Conservation (phyloP, 202 grass and related monocot species). For the Schoenoplectus tabernaemontani region DNA sequence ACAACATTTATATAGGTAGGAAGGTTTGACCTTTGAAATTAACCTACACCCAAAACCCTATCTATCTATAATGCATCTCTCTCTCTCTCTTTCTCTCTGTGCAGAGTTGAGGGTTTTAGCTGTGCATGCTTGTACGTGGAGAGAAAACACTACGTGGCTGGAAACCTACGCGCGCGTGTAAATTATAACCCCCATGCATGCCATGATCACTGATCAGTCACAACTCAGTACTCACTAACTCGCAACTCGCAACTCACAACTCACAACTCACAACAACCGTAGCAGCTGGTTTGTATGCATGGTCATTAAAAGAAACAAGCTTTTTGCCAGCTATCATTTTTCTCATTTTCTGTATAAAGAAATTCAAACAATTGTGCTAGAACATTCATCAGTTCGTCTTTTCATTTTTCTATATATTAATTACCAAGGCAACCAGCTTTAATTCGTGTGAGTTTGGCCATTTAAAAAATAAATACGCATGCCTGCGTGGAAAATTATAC, state of each 20-base stretch:
- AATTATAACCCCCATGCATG: background rate
- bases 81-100: background rate
- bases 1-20: background rate
- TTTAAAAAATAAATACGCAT: too few species aligned
- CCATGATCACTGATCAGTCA: background rate
- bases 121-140: constrained; percentile 6
- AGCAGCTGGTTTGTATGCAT: background rate
- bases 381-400: too few species aligned
- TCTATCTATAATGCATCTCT: background rate
- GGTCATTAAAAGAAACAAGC: background rate
- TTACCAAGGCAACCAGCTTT: too few species aligned
- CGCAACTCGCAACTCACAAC: constrained; percentile 1
- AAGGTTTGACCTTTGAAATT: constrained; percentile 28
- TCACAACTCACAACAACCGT: constrained; percentile 1
- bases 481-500: too few species aligned
- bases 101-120: background rate
- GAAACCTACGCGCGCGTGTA: background rate
- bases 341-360: background rate
- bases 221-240: background rate
- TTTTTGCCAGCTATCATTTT: background rate
- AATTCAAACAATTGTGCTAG: background rate
- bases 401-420: too few species aligned
- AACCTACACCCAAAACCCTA: background rate
- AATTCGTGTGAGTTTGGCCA: too few species aligned
- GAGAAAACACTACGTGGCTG: constrained; percentile 8